Conservation (phyloP, 2,329 filamentous ascomycete species). For the Hypoxylon sp. region DNA sequence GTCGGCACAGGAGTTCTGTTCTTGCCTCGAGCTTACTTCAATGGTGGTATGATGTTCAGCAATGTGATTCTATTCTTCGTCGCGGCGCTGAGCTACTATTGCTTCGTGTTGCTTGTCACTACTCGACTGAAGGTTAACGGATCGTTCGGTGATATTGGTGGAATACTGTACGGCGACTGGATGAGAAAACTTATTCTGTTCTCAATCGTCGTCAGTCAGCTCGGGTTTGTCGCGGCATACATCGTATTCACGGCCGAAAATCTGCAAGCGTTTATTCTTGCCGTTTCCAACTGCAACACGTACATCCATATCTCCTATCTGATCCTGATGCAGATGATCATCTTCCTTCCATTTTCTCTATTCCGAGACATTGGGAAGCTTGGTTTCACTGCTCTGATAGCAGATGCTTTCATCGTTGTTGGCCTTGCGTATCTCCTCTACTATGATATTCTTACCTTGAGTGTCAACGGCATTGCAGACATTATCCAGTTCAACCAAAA, state of each 20-base stretch:
- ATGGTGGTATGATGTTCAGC: slow-evolving; percentile 97
- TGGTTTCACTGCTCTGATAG: slow-evolving; percentile 90
- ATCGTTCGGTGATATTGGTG: slow-evolving; percentile 98
- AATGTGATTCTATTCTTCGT: slow-evolving; percentile 89
- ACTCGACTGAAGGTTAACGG: slow-evolving; percentile 85
- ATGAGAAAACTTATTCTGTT: slow-evolving; percentile 87
- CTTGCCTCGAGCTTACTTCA: slow-evolving; percentile 89
- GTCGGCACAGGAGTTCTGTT: slow-evolving; percentile 97
- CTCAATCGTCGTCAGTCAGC: slow-evolving; percentile 94
- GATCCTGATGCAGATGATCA: slow-evolving; percentile 92
- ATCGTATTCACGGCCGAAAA: slow-evolving; percentile 98
- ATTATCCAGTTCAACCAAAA: slow-evolving; percentile 89
- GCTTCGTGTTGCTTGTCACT: slow-evolving; percentile 91
- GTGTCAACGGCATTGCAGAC: slow-evolving; percentile 78
- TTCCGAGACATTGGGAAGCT: slow-evolving; percentile 98
- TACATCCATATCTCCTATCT: slow-evolving; percentile 87
- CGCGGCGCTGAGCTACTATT: slow-evolving; percentile 91
- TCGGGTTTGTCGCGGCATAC: slow-evolving; percentile 94
- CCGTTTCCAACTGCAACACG: slow-evolving; percentile 86
- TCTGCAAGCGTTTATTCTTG: slow-evolving; percentile 90
- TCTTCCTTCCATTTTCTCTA: slow-evolving; percentile 93
- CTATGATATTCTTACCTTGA: slow-evolving; percentile 88
- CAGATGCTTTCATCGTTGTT: slow-evolving; percentile 92
- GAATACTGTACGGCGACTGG: slow-evolving; percentile 87
- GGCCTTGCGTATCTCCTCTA: slow-evolving; percentile 95